A percentile compares a stretch with the other conserved stretches of the same genome.
Conservation (phyloP, 2,329 filamentous ascomycete species). For the Tolypocladium nubicola region DNA sequence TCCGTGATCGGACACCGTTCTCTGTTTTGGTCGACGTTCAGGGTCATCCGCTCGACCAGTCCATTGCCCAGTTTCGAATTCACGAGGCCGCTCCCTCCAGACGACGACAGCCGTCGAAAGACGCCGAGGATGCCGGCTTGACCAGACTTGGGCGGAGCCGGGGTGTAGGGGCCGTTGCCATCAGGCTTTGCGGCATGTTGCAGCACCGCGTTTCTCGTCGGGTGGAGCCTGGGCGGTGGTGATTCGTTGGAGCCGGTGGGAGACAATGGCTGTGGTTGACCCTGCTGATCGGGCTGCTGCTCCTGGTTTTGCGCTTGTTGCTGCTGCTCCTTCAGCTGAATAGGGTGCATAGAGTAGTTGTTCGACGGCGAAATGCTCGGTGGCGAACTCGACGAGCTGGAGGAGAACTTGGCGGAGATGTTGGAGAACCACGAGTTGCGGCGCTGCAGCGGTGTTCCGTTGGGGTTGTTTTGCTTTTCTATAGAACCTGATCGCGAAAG, state of each 20-base stretch:
- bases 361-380: constrained; percentile 16
- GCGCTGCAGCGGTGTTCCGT: constrained; percentile 31
- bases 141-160: constrained; percentile 59
- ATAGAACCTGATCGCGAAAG: constrained; percentile 23
- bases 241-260: constrained; percentile 25
- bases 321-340: constrained; percentile 7
- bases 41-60: constrained; percentile 65
- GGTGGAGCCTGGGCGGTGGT: constrained; percentile 35
- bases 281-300: constrained; percentile 1
- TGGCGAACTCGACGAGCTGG: constrained; percentile 38
- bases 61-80: constrained; percentile 39
- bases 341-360: constrained; percentile 5
- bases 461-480: constrained; percentile 18
- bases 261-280: constrained; percentile 4
- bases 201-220: constrained; percentile 48
- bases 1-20: constrained; percentile 72
- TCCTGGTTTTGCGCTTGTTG: constrained; percentile 3
- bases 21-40: constrained; percentile 76
- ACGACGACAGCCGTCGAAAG: constrained; percentile 70
- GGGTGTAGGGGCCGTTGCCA: constrained; percentile 59
- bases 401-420: constrained; percentile 79
- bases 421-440: constrained; percentile 88
- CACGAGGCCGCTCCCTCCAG: constrained; percentile 27
- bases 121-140: constrained; percentile 71
- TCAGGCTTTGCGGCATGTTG: constrained; percentile 43